phyloP scores from a whole-genome alignment of 345 rosid species.

The Populus ilicifolia region DNA sequence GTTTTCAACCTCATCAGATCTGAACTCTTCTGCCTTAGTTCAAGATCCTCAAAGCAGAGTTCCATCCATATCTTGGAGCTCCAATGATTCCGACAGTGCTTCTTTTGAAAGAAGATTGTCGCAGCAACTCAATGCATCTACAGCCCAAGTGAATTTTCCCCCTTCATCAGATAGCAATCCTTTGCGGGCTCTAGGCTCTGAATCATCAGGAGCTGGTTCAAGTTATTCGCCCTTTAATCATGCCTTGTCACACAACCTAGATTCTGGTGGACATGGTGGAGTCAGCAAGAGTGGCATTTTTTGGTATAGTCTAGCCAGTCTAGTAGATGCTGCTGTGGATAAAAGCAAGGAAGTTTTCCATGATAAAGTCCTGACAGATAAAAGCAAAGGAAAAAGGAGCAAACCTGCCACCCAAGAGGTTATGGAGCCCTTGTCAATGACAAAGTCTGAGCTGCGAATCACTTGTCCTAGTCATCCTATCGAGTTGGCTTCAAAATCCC shows the following conservation, averaged over 20 bases:
- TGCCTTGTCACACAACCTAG: conserved; percentile 3
- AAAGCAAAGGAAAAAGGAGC: conserved; percentile 3
- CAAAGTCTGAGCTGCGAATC: conserved; percentile 17
- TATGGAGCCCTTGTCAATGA: background rate
- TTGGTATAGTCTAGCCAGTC: background rate
- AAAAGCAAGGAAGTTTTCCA: conserved; percentile 13
- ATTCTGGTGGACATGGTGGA: conserved; percentile 4
- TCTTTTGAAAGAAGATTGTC: conserved; percentile 5
- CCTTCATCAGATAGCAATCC: conserved; percentile 5
- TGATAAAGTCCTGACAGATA: conserved; percentile 2
- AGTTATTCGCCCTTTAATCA: conserved; percentile 8
- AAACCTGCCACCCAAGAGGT: conserved; percentile 5
- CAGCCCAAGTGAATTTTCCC: conserved; percentile 13
- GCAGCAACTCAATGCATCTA: background rate
- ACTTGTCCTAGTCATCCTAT: conserved; percentile 9
- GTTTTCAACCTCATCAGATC: background rate
- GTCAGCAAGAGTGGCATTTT: conserved; percentile 2
- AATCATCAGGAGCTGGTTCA: conserved; percentile 12
- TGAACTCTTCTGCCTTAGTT: conserved; percentile 10
- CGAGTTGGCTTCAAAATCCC: conserved; percentile 18
- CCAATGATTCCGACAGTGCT: conserved; percentile 17
- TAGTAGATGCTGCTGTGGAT: conserved; percentile 1
- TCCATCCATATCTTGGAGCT: background rate
- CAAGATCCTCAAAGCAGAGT: conserved; percentile 8
- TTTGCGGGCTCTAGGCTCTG: conserved; percentile 8